phyloP scores from a whole-genome alignment of 2,329 filamentous ascomycete species.

The Hymenoscyphus fraxineus region DNA sequence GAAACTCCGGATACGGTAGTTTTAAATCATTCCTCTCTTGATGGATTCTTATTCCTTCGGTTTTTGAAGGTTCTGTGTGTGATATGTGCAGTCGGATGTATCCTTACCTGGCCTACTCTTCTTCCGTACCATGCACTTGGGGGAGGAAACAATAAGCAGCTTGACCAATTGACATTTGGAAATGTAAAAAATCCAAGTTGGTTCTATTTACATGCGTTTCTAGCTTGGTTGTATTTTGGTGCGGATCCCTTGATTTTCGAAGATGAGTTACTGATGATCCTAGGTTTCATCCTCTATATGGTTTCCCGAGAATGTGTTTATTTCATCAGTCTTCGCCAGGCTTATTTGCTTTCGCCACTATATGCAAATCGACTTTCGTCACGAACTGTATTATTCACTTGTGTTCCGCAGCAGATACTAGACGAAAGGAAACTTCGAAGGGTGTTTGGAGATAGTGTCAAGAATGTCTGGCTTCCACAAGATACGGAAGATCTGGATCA shows the following conservation, averaged over 20 bases:
- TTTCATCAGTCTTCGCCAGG: conserved; percentile 66
- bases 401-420: conserved; percentile 58
- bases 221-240: conserved; percentile 61
- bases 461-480: conserved; percentile 60
- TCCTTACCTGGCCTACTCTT: conserved; percentile 61
- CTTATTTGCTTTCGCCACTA: conserved; percentile 62
- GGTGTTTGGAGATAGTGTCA: conserved; percentile 59
- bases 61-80: conserved; percentile 60
- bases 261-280: conserved; percentile 11
- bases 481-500: conserved; percentile 57
- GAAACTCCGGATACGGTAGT: conserved; percentile 38
- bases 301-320: conserved; percentile 63
- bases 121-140: conserved; percentile 63
- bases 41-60: conserved; percentile 62
- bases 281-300: conserved; percentile 60
- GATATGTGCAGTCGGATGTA: conserved; percentile 58
- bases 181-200: conserved; percentile 51
- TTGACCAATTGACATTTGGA: conserved; percentile 58
- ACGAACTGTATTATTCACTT: conserved; percentile 63
- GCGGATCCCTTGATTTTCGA: not conserved
- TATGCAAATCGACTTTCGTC: conserved; percentile 64
- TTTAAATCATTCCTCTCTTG: conserved; percentile 62
- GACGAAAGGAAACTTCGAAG: conserved; percentile 53
- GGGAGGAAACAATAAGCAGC: conserved; percentile 47
- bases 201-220: conserved; percentile 57